Base-by-base conservation (phyloP, 2,329 filamentous ascomycete genomes). In the Ophiostoma ips region DNA sequence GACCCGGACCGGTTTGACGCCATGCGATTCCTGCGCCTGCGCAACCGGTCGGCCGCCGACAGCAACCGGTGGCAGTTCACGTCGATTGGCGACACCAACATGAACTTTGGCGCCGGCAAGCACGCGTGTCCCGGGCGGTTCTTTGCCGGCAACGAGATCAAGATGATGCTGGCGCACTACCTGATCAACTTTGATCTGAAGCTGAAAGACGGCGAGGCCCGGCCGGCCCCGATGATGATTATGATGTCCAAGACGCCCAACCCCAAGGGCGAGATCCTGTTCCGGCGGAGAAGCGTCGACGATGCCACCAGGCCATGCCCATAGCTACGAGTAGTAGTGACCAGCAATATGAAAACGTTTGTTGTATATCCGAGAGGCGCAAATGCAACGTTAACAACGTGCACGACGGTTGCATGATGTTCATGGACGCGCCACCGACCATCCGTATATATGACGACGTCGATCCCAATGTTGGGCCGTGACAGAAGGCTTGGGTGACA, bases 51-150 rank as follows among this genome's bases (percentile, higher is more conserved):
- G 1, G 58, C 57, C 19, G 64, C 67, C 45, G 65, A 65, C 53
- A 63, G 59, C 31, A 65, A 67, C 53, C 60, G 65, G 34, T 65
- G 62, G 61, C 69, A 71, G 49, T 71, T 71, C 51, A 68, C 68
- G 3, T 65, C 67, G 37, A 61, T 70, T 44, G 57, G 53, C 41
- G 65, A 70, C 48, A 65, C 62, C 28, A 68, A 70, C 52, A 63
- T 70, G 56, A 68, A 70, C 54, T 73, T 72, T 53, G 70, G 70
- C 3, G 66, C 68, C 5, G 71, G 70, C 35, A 67, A 66, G 53
- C 68, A 71, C 53, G 68, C 71, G 3, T 73, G 71, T 45, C 71
- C 71, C 0, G 71, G 71, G 2, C 63, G 71, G 11, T 73, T 72
- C 60, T 71, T 72, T 55, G 70, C 69, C 13, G 59, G 63, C 24